These are phyloP conservation scores for Oryza longistaminata DNA, from an alignment of 176 grass and related monocot species.

Conservation along the genomic window DNA sequence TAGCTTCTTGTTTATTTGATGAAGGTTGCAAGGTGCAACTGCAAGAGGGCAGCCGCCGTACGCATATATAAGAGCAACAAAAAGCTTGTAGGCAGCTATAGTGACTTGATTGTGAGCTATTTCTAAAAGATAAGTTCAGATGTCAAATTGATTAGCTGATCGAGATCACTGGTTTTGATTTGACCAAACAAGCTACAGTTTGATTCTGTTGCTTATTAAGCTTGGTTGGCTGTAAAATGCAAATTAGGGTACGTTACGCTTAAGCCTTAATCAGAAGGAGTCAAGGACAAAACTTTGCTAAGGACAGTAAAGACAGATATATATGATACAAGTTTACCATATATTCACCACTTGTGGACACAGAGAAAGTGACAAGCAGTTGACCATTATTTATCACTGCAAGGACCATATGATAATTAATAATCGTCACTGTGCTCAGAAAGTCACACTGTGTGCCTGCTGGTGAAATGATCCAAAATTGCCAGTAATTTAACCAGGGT, in stretches of 20 bases:
- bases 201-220: neutral
- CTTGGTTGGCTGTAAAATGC: conserved; percentile 1
- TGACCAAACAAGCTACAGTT: neutral
- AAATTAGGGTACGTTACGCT: conserved; percentile 17
- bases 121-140: conserved; percentile 33
- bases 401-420: neutral
- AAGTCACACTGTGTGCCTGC: neutral
- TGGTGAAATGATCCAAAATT: neutral
- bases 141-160: conserved; percentile 30
- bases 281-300: conserved; percentile 27
- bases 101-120: conserved; percentile 16
- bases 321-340: conserved; percentile 20
- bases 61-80: conserved; percentile 32
- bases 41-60: neutral
- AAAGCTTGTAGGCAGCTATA: conserved; percentile 8
- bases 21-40: conserved; percentile 40
- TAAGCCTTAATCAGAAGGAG: conserved; percentile 16
- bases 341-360: conserved; percentile 5
- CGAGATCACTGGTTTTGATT: conserved; percentile 33
- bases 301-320: conserved; percentile 1
- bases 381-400: conserved; percentile 4
- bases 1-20: conserved; percentile 25
- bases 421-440: neutral
- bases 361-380: conserved; percentile 29
- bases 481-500: neutral